Evolutionary conservation across 1,284 basidiomycete genomes (phyloP), one percentile per base, ranked within the genome.

Genomic region (Exobasidium cylindrosporum): DNA sequence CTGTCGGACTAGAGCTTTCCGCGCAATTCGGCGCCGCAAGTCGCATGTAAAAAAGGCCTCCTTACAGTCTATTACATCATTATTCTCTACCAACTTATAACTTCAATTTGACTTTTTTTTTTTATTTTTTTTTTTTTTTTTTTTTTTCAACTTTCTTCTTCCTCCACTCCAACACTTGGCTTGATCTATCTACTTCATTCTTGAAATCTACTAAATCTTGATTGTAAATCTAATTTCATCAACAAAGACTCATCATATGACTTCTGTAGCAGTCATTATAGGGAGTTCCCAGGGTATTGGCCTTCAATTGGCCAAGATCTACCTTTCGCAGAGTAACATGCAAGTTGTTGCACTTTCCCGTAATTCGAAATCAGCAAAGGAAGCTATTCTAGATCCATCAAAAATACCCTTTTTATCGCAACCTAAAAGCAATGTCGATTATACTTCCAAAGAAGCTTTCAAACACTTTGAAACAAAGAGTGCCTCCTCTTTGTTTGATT

Each of bases 321-420:
- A 75, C 47, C 80, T 84, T 31, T 59, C 69, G 2, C 67, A 79
- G 24, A 82, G 83, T 7, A 65, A 66, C 1, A 74, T 84, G 23
- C 73, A 81, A 28, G 79, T 84, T 46, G 81, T 83, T 58, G 82
- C 81, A 14, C 82, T 83, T 1, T 81, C 81, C 40, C 77, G 81
- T 31, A 69, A 80, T 43, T 73, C 78, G 0, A 62, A 63, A 24
- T 65, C 76, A 3, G 69, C 80, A 10, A 67, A 72, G 21, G 71
- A 80, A 2, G 68, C 74, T 11, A 78, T 82, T 44, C 68, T 82
- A 23, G 54, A 65, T 29, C 53, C 62, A 14, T 53, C 55, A 21
- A 7, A 32, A 21, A 26, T 44, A 5, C 58, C 62, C 0, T 54
- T 63, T 21, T n/a, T 21, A 4, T 13, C 24, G 1, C 24, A 29